Evolutionary conservation across 257 asterid species (phyloP).

Genomic region (Scutellaria baicalensis): DNA sequence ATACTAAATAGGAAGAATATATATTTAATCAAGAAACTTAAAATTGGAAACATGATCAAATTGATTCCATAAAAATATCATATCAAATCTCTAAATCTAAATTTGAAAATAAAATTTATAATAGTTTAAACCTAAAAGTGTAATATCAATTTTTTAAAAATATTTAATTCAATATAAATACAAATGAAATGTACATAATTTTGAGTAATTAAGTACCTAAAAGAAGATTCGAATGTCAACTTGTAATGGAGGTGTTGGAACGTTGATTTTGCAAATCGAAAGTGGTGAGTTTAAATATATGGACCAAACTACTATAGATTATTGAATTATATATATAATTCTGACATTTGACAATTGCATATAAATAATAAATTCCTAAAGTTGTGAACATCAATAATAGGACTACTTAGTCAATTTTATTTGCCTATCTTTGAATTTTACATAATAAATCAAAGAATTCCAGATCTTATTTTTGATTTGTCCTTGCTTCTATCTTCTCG

Average conservation of each 20-base stretch:
- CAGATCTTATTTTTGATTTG: not conserved
- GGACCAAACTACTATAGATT: not conserved
- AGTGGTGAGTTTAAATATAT: not conserved
- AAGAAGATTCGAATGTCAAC: not conserved
- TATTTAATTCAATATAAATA: no score
- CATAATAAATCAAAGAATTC: not conserved
- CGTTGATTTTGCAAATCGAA: not conserved
- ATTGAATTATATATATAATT: not conserved
- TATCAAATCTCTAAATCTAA: no score
- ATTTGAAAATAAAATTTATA: no score
- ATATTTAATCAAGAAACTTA: no score
- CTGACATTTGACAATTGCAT: not conserved
- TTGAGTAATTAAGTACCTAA: not conserved
- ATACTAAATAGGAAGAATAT: no score
- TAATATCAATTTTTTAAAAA: no score
- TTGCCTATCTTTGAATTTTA: not conserved
- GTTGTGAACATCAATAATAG: not conserved
- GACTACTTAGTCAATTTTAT: not conserved
- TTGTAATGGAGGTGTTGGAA: slow-evolving; percentile 3
- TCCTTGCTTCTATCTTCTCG: no score
- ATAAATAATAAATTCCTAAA: not conserved
- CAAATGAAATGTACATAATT: no score
- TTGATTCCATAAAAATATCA: no score
- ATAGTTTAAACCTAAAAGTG: no score
- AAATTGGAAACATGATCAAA: no score